phyloP scores from a whole-genome alignment of 2,329 filamentous ascomycete species.

The Claviceps pazoutovae region DNA sequence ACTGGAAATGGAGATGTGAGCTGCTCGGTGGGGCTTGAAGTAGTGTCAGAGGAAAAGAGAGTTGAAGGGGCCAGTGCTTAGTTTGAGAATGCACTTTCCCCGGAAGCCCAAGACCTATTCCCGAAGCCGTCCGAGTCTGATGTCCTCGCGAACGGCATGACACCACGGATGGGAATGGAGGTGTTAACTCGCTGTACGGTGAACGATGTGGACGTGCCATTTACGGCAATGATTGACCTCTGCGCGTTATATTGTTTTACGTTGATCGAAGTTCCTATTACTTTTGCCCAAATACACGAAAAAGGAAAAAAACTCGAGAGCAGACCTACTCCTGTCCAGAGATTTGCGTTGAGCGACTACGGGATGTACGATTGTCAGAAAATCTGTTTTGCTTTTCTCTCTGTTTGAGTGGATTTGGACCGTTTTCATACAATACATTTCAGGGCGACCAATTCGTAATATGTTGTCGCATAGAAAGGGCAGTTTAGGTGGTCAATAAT shows the following conservation, averaged over 20 bases:
- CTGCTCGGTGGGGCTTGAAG: not conserved
- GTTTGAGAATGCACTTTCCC: too few relatives aligned
- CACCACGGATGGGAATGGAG: not conserved
- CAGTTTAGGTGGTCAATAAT: too few relatives aligned
- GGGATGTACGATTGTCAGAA: constrained; percentile 11
- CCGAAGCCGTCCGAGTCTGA: not conserved
- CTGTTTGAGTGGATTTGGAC: not conserved
- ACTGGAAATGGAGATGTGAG: not conserved
- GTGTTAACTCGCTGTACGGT: not conserved
- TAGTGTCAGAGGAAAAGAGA: not conserved
- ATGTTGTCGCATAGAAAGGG: too few relatives aligned
- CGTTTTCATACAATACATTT: too few relatives aligned
- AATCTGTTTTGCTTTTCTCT: constrained; percentile 2
- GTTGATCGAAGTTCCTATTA: not conserved
- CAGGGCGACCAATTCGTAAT: too few relatives aligned
- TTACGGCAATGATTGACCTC: not conserved
- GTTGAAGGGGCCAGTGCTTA: too few relatives aligned
- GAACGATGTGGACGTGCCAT: not conserved
- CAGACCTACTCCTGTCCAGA: not conserved
- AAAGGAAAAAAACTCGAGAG: not conserved
- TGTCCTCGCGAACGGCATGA: not conserved
- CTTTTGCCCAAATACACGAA: not conserved
- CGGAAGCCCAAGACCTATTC: too few relatives aligned
- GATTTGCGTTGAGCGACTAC: constrained; percentile 2
- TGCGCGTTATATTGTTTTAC: not conserved